Evolutionary conservation across 768 basidiomycete genomes (phyloP), one percentile per base, ranked within the genome.

Genomic region (Lactarius deliciosus): DNA sequence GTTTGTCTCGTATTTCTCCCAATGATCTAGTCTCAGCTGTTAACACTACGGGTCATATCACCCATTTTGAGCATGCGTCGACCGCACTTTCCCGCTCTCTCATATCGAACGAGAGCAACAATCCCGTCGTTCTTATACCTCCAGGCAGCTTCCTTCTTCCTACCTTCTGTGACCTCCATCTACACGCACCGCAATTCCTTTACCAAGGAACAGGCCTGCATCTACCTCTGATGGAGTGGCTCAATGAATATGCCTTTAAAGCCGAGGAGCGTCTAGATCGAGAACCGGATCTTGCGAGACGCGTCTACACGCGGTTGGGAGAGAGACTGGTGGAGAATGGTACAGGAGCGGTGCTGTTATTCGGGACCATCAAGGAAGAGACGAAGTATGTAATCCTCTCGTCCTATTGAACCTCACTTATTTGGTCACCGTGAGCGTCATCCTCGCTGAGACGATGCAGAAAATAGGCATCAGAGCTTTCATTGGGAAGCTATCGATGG

Each of bases 401-500:
- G 57, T 63, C 3, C 53, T 10, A 36, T 54, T 57, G 8, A 20
- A 36, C 38, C 36, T 38, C 38, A 43, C 0, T 22, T 15, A 61
- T 36, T 34, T 30, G 22, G 25, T 10, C 53, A 11, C 58, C 10
- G 47, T 16, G 55, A 96, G 93, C 74, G 72, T 96, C 25, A 87
- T 94, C 30, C 84, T 96, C 0, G 93, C 94, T 4, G 78, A 86
- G 41, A 81, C 79, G 15, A 92, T 96, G 85, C 87, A 87, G 67
- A 71, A 76, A 0, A 83, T 83, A 22, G 92, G 94, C 5, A 70
- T 96, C 20, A 81, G 94, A 38, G 91, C 86, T 0, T 91, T 90
- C 68, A 82, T 96, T n/a, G 94, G 94, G 20, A 96, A 96, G 74
- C 79, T 96, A 13, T 92, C 92, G 0, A 95, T 95, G 94, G 92